These are phyloP conservation scores for Polytrichum formosum DNA, from an alignment of 225 moss, liverwort and hornwort species.

Conservation along the genomic window DNA sequence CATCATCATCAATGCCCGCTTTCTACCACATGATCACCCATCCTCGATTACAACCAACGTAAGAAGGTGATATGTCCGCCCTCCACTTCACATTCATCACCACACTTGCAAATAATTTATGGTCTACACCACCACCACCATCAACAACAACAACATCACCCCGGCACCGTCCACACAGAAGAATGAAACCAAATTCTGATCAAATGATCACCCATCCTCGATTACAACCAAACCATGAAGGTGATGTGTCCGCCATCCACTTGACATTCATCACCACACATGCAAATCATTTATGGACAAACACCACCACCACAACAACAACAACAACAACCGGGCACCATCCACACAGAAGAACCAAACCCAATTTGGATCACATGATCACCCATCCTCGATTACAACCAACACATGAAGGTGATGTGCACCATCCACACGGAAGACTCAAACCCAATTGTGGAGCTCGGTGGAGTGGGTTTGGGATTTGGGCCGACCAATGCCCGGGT, in stretches of 20 bases:
- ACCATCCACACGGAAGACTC: background rate
- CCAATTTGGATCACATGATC: background rate
- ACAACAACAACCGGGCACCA: background rate
- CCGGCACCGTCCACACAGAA: no score
- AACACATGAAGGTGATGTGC: background rate
- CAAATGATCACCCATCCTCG: no score
- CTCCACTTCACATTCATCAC: background rate
- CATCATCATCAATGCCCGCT: background rate
- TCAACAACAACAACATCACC: background rate
- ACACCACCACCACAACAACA: background rate
- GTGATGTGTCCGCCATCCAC: background rate
- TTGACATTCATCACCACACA: background rate
- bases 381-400: background rate
- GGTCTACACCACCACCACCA: background rate
- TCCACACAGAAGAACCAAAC: background rate
- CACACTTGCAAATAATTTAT: background rate
- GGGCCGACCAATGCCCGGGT: slow-evolving; percentile 78
- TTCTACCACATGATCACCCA: background rate
- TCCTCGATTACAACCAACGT: background rate
- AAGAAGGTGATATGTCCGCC: background rate
- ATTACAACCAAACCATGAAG: background rate
- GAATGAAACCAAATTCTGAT: no score
- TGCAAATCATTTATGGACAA: background rate
- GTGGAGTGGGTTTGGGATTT: background rate
- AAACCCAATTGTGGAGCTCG: background rate